phyloP scores from a whole-genome alignment of 805 yeast species.

The Candida nanaspora region DNA sequence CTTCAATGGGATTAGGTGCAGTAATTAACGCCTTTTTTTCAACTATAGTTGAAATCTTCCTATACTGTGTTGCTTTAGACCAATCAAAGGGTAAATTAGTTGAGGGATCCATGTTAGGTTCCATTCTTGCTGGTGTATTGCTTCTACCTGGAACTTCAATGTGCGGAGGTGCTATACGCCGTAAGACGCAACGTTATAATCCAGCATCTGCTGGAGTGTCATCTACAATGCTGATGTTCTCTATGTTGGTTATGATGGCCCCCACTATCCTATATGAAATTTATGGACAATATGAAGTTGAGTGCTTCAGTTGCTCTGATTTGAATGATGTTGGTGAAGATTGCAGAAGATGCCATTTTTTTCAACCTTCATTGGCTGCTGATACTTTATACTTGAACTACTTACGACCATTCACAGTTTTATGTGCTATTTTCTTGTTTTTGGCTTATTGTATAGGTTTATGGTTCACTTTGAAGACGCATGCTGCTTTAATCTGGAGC shows the following conservation, averaged over 20 bases:
- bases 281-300: slow-evolving; percentile 78
- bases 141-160: slow-evolving; percentile 90
- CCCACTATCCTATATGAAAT: slow-evolving; percentile 88
- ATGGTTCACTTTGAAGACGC: slow-evolving; percentile 90
- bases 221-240: slow-evolving; percentile 89
- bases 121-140: slow-evolving; percentile 86
- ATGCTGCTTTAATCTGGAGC: slow-evolving; percentile 95
- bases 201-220: slow-evolving; percentile 97
- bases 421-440: slow-evolving; percentile 76
- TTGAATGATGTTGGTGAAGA: slow-evolving; percentile 22
- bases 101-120: slow-evolving; percentile 94
- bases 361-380: slow-evolving; percentile 67
- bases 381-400: slow-evolving; percentile 59
- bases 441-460: slow-evolving; percentile 83
- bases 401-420: slow-evolving; percentile 74
- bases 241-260: slow-evolving; percentile 83
- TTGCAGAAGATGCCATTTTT: slow-evolving; percentile 69
- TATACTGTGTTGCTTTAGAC: slow-evolving; percentile 84
- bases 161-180: slow-evolving; percentile 93
- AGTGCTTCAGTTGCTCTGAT: slow-evolving; percentile 51
- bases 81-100: slow-evolving; percentile 85
- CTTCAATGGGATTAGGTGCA: slow-evolving; percentile 98
- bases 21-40: slow-evolving; percentile 97
- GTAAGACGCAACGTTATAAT: slow-evolving; percentile 92
- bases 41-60: slow-evolving; percentile 86